Base-by-base conservation (phyloP, 1,284 basidiomycete genomes). In the Grifola frondosa region DNA sequence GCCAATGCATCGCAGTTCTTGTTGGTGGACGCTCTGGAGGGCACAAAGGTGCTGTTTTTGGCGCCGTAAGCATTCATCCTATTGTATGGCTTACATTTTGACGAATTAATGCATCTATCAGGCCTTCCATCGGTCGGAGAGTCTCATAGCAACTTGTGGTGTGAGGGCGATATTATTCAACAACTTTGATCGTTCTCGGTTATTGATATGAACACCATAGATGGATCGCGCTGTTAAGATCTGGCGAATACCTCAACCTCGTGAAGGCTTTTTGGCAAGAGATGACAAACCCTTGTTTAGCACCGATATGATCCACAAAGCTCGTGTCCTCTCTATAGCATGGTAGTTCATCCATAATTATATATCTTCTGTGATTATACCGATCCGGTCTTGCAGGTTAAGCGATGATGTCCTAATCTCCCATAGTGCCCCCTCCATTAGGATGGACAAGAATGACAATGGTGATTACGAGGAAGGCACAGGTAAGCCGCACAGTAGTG, bases 281-380 rank as follows among this genome's bases (percentile, higher is more conserved):
- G 81, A 84, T 60, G 85, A 88, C 49, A 88, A 87, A 48, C 85
- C 86, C 0, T 57, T 89, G 2, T 88, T 88, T 55, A 83, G 78
- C 51, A 83, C 75, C 34, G 69, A 76, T 17, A 64, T 69, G 20
- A 70, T 89, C 10, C 85, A 88, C 52, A 77, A 75, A 51, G 76
- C 82, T n/a, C 71, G 79, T 11, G 75, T 86, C 1, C 57, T 81
- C 15, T 83, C 81, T 3, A 66, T 88, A 1, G 61, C 68, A 26
- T 89, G 86, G 86, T 82, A 49, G 63, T 40, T 9, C 16, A 17
- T 32, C 16, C n/a, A 9, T 2, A 17, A 17, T 44, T 17, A 2
- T 15, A 11, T n/a, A 30, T 9, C n/a, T 19, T 33, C 15, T 32
- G n/a, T 3, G n/a, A 47, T 38, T n/a, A 10, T 23, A 21, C 32